Conservation (phyloP, 345 rosid genomes). For the Salix udensis region DNA sequence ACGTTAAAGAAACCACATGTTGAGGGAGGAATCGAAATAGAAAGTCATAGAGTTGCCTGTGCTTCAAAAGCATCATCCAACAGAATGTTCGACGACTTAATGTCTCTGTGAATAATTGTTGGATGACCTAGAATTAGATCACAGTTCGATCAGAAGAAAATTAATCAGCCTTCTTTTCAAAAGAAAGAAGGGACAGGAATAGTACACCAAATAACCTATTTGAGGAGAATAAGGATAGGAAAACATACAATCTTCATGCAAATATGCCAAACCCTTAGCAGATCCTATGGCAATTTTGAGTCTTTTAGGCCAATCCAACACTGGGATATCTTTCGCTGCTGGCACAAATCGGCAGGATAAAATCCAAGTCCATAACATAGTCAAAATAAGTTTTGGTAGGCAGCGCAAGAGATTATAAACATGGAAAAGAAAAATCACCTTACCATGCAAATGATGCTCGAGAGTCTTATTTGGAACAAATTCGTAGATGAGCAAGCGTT, state of each 20-base stretch:
- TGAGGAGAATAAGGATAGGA: conserved; percentile 2
- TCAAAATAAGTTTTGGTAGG: neutral
- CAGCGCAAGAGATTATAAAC: neutral
- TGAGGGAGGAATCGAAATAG: neutral
- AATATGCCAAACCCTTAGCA: conserved; percentile 96
- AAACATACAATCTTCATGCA: conserved; percentile 93
- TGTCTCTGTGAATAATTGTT: conserved; percentile 89
- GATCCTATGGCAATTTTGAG: conserved; percentile 84
- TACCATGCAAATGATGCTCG: conserved; percentile 91
- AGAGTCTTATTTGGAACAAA: conserved; percentile 86
- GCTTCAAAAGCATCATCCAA: conserved; percentile 78
- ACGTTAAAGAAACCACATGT: neutral
- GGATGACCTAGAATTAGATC: conserved; percentile 64
- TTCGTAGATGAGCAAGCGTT: conserved; percentile 81
- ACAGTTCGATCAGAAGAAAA: neutral
- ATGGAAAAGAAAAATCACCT: conserved; percentile 10
- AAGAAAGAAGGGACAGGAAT: neutral
- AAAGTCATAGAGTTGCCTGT: conserved; percentile 46
- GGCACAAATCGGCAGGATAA: conserved; percentile 11
- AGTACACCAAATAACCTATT: neutral
- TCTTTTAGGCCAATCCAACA: conserved; percentile 79
- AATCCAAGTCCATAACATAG: neutral
- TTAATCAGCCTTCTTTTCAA: neutral
- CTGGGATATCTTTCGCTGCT: conserved; percentile 51
- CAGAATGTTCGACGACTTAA: conserved; percentile 86